Evolutionary conservation across 495 filamentous ascomycete genomes (phyloP), one percentile per base, ranked within the genome.

Genomic region (Penicillium goetzii): DNA sequence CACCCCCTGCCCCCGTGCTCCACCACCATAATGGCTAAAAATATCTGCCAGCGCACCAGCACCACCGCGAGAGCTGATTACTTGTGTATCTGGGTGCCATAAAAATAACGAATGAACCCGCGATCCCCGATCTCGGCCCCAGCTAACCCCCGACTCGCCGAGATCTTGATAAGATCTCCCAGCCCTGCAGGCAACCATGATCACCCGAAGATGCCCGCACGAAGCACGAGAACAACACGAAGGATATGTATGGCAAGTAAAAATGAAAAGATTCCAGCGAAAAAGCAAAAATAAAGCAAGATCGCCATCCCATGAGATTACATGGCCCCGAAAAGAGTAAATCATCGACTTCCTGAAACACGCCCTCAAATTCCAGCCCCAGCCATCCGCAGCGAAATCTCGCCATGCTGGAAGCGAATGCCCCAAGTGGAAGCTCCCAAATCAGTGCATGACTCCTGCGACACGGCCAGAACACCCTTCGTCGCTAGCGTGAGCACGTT

Each of bases 401-500:
- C 75, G 1, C 76, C 78, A 65, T 72, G 74, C n/a, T 67, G 58
- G 56, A 73, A 78, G 21, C 40, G 55, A 17, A 57, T 60, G 6
- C 71, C 69, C 58, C 68, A 64, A 21, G 65, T 63, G 6, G 64
- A 66, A 14, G 33, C 57, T 12, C 73, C 75, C 3, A 38, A 45
- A 59, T 76, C 72, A 19, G 60, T 43, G 23, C 64, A 67, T 0
- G 33, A 50, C 0, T 70, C 69, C 63, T 79, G 78, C 17, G 55
- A 56, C 19, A 79, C 72, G 1, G 32, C 26, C 9, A 80, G 40
- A 55, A 86, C 68, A 1, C 80, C 82, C 76, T 86, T 90, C 11
- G 87, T 92, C 11, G 84, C 88, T 9, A 94, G 85, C 19, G 84
- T 79, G 17, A 96, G 83, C 14, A 87, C 81, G 74, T 94, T 88